phyloP scores from a whole-genome alignment of 768 basidiomycete genomes.

The Xerocomus spinulosus region DNA sequence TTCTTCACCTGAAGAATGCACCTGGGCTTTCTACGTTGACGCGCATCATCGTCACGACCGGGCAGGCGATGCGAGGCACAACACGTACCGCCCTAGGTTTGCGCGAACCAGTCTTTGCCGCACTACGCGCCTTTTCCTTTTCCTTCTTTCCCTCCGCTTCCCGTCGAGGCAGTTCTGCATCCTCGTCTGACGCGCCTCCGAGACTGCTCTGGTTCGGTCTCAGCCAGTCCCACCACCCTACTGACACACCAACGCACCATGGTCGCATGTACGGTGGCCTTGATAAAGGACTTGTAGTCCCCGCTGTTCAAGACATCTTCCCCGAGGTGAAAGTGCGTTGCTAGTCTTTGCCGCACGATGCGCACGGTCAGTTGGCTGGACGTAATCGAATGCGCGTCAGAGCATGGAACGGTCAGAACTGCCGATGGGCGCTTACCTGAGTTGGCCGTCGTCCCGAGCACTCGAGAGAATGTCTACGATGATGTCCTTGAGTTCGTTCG shows the following conservation, averaged over 20 bases:
- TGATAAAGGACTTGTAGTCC: constrained; percentile 46
- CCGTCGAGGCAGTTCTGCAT: background rate
- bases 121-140: constrained; percentile 5
- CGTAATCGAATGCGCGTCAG: background rate
- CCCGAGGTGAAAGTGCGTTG: constrained; percentile 42
- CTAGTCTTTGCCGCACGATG: constrained; percentile 47
- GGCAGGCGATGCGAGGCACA: background rate
- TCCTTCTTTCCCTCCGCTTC: constrained; percentile 14
- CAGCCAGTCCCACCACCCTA: constrained; percentile 1
- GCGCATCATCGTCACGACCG: background rate
- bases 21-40: background rate
- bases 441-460: constrained; percentile 20
- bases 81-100: constrained; percentile 14
- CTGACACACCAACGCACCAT: constrained; percentile 8
- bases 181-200: constrained; percentile 3
- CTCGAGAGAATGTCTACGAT: constrained; percentile 20
- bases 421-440: constrained; percentile 10
- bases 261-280: constrained; percentile 22
- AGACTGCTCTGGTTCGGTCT: constrained; percentile 8
- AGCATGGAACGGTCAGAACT: background rate
- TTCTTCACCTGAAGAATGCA: background rate
- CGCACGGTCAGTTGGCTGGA: constrained; percentile 40
- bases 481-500: constrained; percentile 13
- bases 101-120: constrained; percentile 1
- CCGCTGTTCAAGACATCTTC: constrained; percentile 39